These are phyloP conservation scores for Wickerhamomyces silvicola DNA, from an alignment of 805 yeast genomes.

Conservation along the genomic window DNA sequence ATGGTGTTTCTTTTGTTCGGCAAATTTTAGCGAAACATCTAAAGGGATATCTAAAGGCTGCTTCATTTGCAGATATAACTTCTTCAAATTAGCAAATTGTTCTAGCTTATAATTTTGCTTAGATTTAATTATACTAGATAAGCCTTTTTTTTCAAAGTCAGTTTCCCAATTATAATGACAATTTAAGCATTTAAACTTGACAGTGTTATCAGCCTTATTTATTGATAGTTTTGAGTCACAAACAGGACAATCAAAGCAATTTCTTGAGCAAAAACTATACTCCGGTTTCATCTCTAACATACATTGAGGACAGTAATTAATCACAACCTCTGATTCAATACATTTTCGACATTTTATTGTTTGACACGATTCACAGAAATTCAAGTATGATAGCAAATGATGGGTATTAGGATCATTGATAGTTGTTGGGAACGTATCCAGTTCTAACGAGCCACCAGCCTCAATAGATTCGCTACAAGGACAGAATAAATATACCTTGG, in stretches of 20 bases:
- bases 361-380: conserved; percentile 20
- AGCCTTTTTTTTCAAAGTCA: too few species aligned
- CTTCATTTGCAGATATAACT: conserved; percentile 13
- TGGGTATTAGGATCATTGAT: conserved; percentile 13
- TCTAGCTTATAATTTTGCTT: conserved; percentile 1
- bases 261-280: conserved; percentile 17
- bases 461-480: conserved; percentile 22
- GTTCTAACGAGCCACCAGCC: conserved; percentile 4
- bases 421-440: conserved; percentile 18
- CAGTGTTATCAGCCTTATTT: too few species aligned
- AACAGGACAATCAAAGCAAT: conserved; percentile 23
- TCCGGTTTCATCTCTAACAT: conserved; percentile 20
- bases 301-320: conserved; percentile 23
- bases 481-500: conserved; percentile 16
- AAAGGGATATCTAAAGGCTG: conserved; percentile 7
- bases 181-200: conserved; percentile 10
- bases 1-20: background rate
- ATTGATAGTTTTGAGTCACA: conserved; percentile 8
- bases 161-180: conserved; percentile 14
- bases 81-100: conserved; percentile 14
- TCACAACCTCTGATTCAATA: conserved; percentile 18
- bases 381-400: conserved; percentile 11
- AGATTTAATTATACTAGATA: conserved; percentile 11
- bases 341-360: conserved; percentile 23
- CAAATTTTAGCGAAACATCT: conserved; percentile 12